Percentiles rank a stretch among this genome's conserved stretches.
phyloP scores from a whole-genome alignment of 495 filamentous ascomycete species.

The Talaromyces nanjingensis region DNA sequence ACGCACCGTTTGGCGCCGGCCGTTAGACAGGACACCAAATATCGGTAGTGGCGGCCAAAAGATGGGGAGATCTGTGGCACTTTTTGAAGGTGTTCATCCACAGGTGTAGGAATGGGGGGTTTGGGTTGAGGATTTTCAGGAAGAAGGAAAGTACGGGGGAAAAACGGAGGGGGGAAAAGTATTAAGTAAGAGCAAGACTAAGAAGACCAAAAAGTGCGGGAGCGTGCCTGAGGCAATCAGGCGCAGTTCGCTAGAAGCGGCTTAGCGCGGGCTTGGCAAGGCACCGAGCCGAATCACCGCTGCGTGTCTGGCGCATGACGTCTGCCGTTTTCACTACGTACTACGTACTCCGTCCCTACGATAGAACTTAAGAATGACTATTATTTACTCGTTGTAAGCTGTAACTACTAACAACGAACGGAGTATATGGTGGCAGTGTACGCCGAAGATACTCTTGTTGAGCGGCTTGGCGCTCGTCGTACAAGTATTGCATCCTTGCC shows the following conservation, averaged over 20 bases:
- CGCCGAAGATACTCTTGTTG: not conserved
- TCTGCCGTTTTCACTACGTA: not conserved
- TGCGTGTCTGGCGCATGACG: not conserved
- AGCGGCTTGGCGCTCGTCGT: not conserved
- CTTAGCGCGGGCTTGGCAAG: not conserved
- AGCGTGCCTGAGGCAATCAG: constrained; percentile 1
- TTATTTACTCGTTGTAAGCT: not conserved
- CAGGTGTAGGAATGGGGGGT: constrained; percentile 21
- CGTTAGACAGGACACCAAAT: constrained; percentile 51
- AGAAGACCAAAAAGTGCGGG: constrained; percentile 1
- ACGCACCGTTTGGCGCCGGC: constrained; percentile 51
- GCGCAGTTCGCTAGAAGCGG: not conserved
- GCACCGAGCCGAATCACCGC: not conserved
- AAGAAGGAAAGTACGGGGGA: constrained; percentile 31
- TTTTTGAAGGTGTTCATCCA: constrained; percentile 48
- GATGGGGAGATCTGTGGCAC: constrained; percentile 29
- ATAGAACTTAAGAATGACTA: not conserved
- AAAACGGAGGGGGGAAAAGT: constrained; percentile 11
- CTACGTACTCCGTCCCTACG: not conserved
- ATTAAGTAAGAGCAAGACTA: constrained; percentile 6
- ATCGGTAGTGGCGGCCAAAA: constrained; percentile 49
- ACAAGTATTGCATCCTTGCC: not conserved
- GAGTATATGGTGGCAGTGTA: not conserved
- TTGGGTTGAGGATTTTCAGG: constrained; percentile 20
- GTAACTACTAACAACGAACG: no score